Conservation (phyloP, 768 basidiomycete genomes). For the Porpolomopsis calyptriformis region DNA sequence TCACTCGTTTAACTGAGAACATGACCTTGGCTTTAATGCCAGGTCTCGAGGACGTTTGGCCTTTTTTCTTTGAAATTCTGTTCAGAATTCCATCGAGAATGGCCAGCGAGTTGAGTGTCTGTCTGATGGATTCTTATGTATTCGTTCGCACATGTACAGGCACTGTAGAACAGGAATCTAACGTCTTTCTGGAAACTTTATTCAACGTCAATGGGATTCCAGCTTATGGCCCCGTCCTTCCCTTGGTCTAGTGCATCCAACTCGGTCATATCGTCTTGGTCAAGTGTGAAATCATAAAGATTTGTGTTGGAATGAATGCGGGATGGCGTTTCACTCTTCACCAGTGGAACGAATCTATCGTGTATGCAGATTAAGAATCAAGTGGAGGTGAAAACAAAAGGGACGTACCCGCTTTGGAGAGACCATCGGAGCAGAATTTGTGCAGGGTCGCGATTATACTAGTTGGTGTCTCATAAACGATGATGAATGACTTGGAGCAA, state of each 20-base stretch:
- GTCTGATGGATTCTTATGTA: constrained; percentile 38
- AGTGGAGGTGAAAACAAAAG: too few relatives aligned
- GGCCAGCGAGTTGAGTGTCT: constrained; percentile 39
- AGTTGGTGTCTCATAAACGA: not conserved
- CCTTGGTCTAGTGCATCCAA: constrained; percentile 68
- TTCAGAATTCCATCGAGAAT: constrained; percentile 18
- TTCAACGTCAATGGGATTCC: constrained; percentile 69
- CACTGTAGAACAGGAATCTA: too few relatives aligned
- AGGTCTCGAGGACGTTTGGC: constrained; percentile 49
- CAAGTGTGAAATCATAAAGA: constrained; percentile 67
- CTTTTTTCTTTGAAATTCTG: constrained; percentile 14
- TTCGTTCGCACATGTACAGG: too few relatives aligned
- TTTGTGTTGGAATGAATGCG: constrained; percentile 67
- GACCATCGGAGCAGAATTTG: constrained; percentile 89
- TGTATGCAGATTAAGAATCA: not conserved
- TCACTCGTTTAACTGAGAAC: constrained; percentile 55
- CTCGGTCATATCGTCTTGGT: constrained; percentile 47
- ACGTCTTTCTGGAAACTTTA: too few relatives aligned
- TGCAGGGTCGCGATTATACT: constrained; percentile 55
- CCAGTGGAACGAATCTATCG: constrained; percentile 65
- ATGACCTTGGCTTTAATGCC: constrained; percentile 19
- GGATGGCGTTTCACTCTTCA: constrained; percentile 62
- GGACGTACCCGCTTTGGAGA: constrained; percentile 68
- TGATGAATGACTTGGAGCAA: not conserved
- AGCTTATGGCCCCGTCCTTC: constrained; percentile 60